phyloP scores from a whole-genome alignment of 2,329 filamentous ascomycete genomes.

The Plenodomus biglobosus region DNA sequence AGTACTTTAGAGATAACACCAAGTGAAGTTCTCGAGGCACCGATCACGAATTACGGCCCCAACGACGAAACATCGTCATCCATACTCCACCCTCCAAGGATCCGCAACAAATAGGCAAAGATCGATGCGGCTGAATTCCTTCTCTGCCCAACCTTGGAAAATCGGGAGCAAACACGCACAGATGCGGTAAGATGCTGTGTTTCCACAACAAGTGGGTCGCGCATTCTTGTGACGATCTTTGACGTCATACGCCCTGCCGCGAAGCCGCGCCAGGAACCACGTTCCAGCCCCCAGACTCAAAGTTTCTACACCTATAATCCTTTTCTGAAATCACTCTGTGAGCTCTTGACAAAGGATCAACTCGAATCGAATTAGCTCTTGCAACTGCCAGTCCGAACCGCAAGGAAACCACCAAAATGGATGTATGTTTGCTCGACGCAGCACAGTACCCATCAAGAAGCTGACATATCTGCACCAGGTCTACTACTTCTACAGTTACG shows the following conservation, averaged over 20 bases:
- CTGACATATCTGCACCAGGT: conserved; percentile 36
- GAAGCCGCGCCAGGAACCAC: neutral
- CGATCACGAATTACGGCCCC: neutral
- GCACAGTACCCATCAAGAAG: neutral
- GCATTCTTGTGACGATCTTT: neutral
- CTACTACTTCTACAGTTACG: conserved; percentile 49
- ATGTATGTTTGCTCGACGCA: conserved; percentile 3
- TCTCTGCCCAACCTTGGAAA: neutral
- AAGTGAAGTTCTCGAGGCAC: too few relatives aligned
- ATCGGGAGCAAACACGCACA: neutral
- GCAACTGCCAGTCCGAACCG: neutral
- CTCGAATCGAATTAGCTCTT: neutral
- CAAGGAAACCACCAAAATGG: conserved; percentile 1
- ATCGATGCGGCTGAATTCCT: neutral
- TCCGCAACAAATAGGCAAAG: neutral
- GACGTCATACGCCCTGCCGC: neutral
- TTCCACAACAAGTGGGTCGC: neutral
- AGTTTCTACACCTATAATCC: neutral
- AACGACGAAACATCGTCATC: neutral
- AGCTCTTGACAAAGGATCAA: neutral
- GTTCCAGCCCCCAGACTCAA: neutral
- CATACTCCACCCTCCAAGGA: neutral
- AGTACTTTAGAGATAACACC: neutral
- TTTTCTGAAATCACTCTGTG: neutral
- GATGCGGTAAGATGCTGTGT: neutral